Conservation (phyloP, 148 eudicot species). For the Rhododendron griersonianum region DNA sequence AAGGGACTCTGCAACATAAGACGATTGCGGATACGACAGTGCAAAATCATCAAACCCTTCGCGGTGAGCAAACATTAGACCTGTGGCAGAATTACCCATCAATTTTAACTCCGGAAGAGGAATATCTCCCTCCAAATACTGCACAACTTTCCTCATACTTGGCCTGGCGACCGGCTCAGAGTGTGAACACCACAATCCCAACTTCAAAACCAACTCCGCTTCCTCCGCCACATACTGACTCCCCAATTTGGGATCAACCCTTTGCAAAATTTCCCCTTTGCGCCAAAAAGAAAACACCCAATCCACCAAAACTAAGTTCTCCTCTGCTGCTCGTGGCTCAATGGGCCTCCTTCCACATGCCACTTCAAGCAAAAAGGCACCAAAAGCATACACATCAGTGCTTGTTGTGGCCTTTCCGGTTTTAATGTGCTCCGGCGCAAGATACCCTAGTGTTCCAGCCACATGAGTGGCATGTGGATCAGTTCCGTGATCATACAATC, state of each 20-base stretch:
- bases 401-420: conserved; percentile 35
- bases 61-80: neutral
- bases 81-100: neutral
- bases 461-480: conserved; percentile 25
- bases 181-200: conserved; percentile 36
- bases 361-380: conserved; percentile 35
- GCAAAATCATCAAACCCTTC: conserved; percentile 9
- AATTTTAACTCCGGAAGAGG: neutral
- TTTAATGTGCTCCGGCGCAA: conserved; percentile 33
- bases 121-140: conserved; percentile 21
- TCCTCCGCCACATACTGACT: conserved; percentile 2
- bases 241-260: conserved; percentile 11
- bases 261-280: neutral
- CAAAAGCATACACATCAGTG: conserved; percentile 40
- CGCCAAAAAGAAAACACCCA: conserved; percentile 14
- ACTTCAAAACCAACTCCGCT: conserved; percentile 31
- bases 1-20: conserved; percentile 8
- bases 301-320: conserved; percentile 14
- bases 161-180: conserved; percentile 29
- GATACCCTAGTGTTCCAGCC: conserved; percentile 37
- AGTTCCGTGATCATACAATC: conserved; percentile 30
- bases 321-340: conserved; percentile 11
- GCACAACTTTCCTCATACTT: conserved; percentile 32
- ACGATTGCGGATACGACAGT: neutral
- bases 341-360: conserved; percentile 36